phyloP scores from a whole-genome alignment of 2,329 filamentous ascomycete genomes.

The Acrodontium crateriforme region DNA sequence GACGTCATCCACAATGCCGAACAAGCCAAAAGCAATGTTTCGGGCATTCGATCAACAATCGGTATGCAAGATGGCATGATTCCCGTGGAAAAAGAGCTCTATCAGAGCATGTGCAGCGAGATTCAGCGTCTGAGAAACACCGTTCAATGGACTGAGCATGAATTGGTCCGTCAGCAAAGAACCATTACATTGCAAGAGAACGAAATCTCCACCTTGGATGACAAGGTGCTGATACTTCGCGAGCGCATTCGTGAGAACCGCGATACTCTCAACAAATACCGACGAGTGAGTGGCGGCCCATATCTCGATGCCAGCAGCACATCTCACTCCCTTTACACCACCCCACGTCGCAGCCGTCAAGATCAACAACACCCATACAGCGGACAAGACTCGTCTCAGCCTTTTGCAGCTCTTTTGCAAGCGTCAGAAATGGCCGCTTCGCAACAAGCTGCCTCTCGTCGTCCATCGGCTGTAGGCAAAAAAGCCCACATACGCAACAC shows the following conservation, averaged over 20 bases:
- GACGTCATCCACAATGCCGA: constrained; percentile 68
- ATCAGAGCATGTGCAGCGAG: constrained; percentile 39
- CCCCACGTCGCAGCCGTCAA: constrained; percentile 17
- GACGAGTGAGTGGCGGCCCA: constrained; percentile 34
- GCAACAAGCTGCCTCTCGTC: constrained; percentile 52
- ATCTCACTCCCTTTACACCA: constrained; percentile 31
- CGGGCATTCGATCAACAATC: no score
- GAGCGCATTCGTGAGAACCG: constrained; percentile 80
- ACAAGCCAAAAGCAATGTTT: constrained; percentile 45
- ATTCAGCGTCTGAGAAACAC: constrained; percentile 51
- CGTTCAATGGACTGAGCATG: constrained; percentile 48
- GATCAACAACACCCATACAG: constrained; percentile 27
- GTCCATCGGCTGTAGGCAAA: no score
- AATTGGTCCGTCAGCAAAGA: constrained; percentile 61
- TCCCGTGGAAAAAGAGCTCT: constrained; percentile 35
- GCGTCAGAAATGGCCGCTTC: constrained; percentile 64
- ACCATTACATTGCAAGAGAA: constrained; percentile 67
- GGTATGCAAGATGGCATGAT: constrained; percentile 33
- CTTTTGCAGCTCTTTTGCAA: constrained; percentile 61
- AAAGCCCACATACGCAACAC: constrained; percentile 58
- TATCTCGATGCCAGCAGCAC: constrained; percentile 46
- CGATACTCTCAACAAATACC: constrained; percentile 71
- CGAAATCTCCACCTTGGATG: constrained; percentile 52
- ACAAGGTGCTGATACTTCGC: constrained; percentile 65
- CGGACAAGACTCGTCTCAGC: constrained; percentile 25